Evolutionary conservation across 2,329 filamentous ascomycete genomes (phyloP), one percentile per base, ranked within the genome.

Genomic region (Didymella keratinophila): DNA sequence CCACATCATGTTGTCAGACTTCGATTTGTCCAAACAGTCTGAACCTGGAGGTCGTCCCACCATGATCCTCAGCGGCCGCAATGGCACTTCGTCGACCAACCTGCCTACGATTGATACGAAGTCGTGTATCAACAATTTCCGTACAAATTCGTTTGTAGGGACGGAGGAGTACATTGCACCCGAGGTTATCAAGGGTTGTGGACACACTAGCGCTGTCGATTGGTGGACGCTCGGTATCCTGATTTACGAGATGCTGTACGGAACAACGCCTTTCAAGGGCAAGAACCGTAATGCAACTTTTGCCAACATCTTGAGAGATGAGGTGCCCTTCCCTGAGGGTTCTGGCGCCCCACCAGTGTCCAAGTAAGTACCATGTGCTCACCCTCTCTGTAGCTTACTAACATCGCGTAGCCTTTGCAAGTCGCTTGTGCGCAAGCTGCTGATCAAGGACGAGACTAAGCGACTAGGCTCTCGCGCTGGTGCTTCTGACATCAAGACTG

Each of bases 1-100:
- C 16, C 95, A 99, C 78, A 99, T 99, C 70, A 99, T 99, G 95
- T 86, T 99, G 76, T 98, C 95, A 61, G 95, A 99, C 80, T 99
- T 99, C 78, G 95, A 99, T 78, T 81, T 99, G 62, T 97, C 93
- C 10, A 99, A 99, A 79, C 95, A 99, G 79, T 99, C 95, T 7
- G 95, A 96, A 66, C 89, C 92, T 16, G 95, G 93, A 72, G 95
- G 95, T 80, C 94, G 94, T 73, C 95, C 95, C 47, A 97, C 93
- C 23, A 98, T 99, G 94, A 97, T 99, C 71, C 85, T 97, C 32
- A 69, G 65, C 61, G 92, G 91, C 67, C 81, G 83, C 43, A 93
- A 92, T 76, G 93, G 93, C 52, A 89, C 92, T 37, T 94, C 92
- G 53, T 90, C 91, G 8, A 92, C 89, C 61, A 93, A 92, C 42